Percentiles rank a stretch among this genome's conserved stretches.
These are phyloP conservation scores for Sungouiozyma ichnusensis DNA, from an alignment of 805 yeast genomes.

Conservation along the genomic window DNA sequence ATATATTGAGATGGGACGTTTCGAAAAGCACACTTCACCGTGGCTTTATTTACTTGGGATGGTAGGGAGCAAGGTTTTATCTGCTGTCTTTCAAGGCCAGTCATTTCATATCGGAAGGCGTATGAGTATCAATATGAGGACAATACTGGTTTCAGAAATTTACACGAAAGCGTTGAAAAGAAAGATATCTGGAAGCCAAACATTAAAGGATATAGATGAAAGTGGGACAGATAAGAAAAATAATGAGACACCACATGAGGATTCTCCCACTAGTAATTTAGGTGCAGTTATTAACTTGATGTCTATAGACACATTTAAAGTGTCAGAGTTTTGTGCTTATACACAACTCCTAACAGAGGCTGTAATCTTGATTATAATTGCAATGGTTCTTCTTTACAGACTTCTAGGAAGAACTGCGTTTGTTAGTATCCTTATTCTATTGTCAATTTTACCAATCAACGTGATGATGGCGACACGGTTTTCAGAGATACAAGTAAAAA, in stretches of 20 bases:
- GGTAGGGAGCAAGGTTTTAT: slow-evolving; percentile 47
- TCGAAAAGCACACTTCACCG: slow-evolving; percentile 51
- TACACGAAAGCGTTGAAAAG: slow-evolving; percentile 82
- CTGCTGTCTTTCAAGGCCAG: slow-evolving; percentile 55
- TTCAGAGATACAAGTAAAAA: slow-evolving; percentile 52
- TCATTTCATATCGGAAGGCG: slow-evolving; percentile 79
- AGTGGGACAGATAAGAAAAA: slow-evolving; percentile 16
- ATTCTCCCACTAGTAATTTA: slow-evolving; percentile 33
- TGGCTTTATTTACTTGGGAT: slow-evolving; percentile 71
- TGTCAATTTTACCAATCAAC: slow-evolving; percentile 58
- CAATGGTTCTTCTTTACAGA: slow-evolving; percentile 50
- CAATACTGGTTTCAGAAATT: slow-evolving; percentile 74
- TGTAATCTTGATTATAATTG: slow-evolving; percentile 48
- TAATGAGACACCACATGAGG: slow-evolving; percentile 9
- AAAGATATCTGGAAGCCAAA: slow-evolving; percentile 36
- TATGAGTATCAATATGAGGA: slow-evolving; percentile 74
- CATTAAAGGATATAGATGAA: slow-evolving; percentile 1
- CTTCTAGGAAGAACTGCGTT: slow-evolving; percentile 77
- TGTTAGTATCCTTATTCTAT: slow-evolving; percentile 56
- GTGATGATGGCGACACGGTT: slow-evolving; percentile 48
- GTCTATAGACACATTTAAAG: slow-evolving; percentile 88
- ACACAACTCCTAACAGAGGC: slow-evolving; percentile 68
- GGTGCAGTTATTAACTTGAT: slow-evolving; percentile 85
- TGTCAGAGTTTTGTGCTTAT: slow-evolving; percentile 80
- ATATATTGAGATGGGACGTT: slow-evolving; percentile 57